A percentile compares a stretch with the other conserved stretches of the same genome.
These are phyloP conservation scores for Colletotrichum godetiae DNA, from an alignment of 2,329 filamentous ascomycete species.

Conservation along the genomic window DNA sequence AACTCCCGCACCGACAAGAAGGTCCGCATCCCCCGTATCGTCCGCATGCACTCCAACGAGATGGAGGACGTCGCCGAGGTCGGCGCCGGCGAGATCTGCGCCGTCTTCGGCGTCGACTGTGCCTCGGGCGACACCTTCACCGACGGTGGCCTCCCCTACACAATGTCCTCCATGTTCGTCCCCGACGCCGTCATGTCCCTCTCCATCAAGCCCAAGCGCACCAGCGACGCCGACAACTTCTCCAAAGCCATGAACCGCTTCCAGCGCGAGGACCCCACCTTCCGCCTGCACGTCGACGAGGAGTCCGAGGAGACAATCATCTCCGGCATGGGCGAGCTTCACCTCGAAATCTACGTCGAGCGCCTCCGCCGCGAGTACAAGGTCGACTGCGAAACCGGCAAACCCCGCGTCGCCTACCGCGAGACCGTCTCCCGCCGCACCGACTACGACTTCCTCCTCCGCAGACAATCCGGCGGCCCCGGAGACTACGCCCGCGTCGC, in stretches of 20 bases:
- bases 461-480: constrained; percentile 94
- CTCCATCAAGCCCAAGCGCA: constrained; percentile 95
- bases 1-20: constrained; percentile 96
- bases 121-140: constrained; percentile 98
- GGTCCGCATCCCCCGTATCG: constrained; percentile 95
- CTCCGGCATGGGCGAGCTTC: constrained; percentile 96
- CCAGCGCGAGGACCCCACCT: constrained; percentile 97
- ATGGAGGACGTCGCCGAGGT: constrained; percentile 97
- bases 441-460: constrained; percentile 92
- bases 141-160: constrained; percentile 90
- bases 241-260: constrained; percentile 99
- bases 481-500: constrained; percentile 95
- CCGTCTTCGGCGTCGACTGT: constrained; percentile 97
- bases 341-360: constrained; percentile 97
- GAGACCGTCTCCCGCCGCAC: constrained; percentile 87
- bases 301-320: constrained; percentile 98
- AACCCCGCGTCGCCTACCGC: constrained; percentile 96
- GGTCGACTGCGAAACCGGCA: constrained; percentile 94
- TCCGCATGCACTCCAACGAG: constrained; percentile 99
- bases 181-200: constrained; percentile 98
- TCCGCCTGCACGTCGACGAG: constrained; percentile 90
- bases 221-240: constrained; percentile 92
- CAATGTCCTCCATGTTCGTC: constrained; percentile 98
- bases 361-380: constrained; percentile 97
- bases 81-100: constrained; percentile 96